These are phyloP conservation scores for Chaetomidium leptoderma DNA, from an alignment of 495 filamentous ascomycete genomes.

Conservation along the genomic window DNA sequence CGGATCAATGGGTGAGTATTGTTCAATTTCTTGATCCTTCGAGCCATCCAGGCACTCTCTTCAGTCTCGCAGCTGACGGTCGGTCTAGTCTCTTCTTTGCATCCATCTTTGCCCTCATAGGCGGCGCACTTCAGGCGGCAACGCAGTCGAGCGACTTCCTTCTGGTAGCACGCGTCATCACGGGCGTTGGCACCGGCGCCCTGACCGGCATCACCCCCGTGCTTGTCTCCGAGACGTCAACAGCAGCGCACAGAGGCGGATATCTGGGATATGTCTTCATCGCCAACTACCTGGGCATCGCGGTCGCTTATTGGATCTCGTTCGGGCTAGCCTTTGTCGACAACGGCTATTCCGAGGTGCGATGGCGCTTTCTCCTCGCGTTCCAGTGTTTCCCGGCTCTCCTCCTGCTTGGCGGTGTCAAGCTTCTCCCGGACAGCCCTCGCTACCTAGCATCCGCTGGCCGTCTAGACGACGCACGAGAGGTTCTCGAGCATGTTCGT, in stretches of 20 bases:
- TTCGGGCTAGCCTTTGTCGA: constrained; percentile 54
- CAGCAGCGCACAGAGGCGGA: constrained; percentile 44
- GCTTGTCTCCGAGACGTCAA: constrained; percentile 45
- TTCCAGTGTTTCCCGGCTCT: constrained; percentile 2
- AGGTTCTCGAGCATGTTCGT: constrained; percentile 5
- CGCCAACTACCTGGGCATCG: constrained; percentile 55
- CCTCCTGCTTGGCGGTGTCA: constrained; percentile 1
- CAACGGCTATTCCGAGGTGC: constrained; percentile 47
- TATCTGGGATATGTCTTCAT: constrained; percentile 53
- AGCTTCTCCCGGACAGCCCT: constrained; percentile 4
- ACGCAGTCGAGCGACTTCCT: constrained; percentile 51
- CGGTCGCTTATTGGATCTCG: constrained; percentile 59
- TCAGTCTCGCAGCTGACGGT: constrained; percentile 46
- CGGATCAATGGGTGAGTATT: constrained; percentile 9
- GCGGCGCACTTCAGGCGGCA: constrained; percentile 50
- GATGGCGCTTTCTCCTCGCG: constrained; percentile 3
- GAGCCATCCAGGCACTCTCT: not conserved
- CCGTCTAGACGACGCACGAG: constrained; percentile 2
- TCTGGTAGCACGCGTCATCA: constrained; percentile 52
- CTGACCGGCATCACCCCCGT: constrained; percentile 37
- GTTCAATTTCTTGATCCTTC: not conserved
- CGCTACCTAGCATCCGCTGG: constrained; percentile 6
- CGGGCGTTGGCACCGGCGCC: constrained; percentile 52
- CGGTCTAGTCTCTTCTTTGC: constrained; percentile 53
- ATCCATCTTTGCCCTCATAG: constrained; percentile 50